Base-by-base conservation (phyloP, 495 filamentous ascomycete species). In the Pseudotulostoma volvatum region DNA sequence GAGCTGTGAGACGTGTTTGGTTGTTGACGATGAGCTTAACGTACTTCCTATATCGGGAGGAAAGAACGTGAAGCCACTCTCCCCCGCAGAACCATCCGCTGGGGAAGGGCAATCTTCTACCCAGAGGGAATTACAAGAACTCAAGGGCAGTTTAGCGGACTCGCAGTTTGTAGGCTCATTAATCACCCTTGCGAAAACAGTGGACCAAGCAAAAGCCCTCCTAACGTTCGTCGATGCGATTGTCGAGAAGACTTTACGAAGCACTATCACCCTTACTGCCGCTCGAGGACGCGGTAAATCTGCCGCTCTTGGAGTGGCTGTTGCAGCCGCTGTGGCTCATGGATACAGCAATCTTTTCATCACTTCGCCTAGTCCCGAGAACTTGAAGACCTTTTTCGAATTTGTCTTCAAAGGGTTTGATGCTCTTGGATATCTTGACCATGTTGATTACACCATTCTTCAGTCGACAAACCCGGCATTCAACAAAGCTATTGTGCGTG, bases 291-390 rank as follows among this genome's bases (percentile, higher is more conserved):
- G 92, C 49, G 92, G 92, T 56, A 99, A 99, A 61, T 96, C 90
- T 14, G 92, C 92, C 21, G 87, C 88, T 25, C 68, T 96, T 45
- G 92, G 92, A 51, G 74, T 99, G 39, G 83, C 92, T 11, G 81
- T 99, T 42, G 86, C 92, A 30, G 85, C 92, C 7, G 92, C 92
- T 9, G 69, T 96, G 40, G 87, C 88, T 0, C 82, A 95, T 50
- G 92, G 92, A 14, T 99, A 99, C 53, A 93, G 84, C 62, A 99
- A 99, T 54, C 92, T 99, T 49, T 99, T 99, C 65, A 93, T 99
- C 52, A 99, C 92, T 2, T 99, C 92, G 16, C 92, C 92, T 11
- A 93, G 83, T 44, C 92, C 92, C 1, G 92, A 96, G 64, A 99
- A 96, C 59, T 68, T 99, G 63, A 96, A 96, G 61, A 96, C 92